These are phyloP conservation scores for Centella asiatica DNA, from an alignment of 129 eudicot species.

Conservation along the genomic window DNA sequence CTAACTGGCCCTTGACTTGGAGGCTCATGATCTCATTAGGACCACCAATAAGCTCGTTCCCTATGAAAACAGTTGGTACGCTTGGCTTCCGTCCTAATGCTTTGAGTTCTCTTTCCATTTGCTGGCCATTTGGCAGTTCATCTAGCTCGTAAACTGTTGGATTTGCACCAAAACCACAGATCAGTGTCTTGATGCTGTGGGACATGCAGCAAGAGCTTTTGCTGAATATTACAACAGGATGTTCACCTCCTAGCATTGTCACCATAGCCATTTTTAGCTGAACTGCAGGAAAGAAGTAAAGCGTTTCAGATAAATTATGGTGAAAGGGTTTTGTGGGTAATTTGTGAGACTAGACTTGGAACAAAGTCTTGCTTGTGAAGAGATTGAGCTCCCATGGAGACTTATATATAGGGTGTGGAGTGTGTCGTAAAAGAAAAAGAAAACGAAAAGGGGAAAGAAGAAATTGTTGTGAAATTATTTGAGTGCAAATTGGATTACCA, in stretches of 20 bases:
- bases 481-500: slow-evolving; percentile 1
- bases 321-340: not conserved
- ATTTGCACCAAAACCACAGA: slow-evolving; percentile 39
- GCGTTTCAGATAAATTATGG: not conserved
- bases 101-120: slow-evolving; percentile 25
- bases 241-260: slow-evolving; percentile 16
- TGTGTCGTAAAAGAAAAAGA: too few relatives aligned
- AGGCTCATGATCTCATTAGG: slow-evolving; percentile 61
- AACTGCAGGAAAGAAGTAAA: too few relatives aligned
- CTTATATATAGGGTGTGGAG: slow-evolving; percentile 13
- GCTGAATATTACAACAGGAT: slow-evolving; percentile 41
- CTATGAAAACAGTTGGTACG: slow-evolving; percentile 23
- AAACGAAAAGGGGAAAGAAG: not conserved
- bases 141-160: slow-evolving; percentile 35
- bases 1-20: slow-evolving; percentile 52
- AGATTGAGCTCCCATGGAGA: slow-evolving; percentile 1
- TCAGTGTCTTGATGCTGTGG: slow-evolving; percentile 35
- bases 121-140: slow-evolving; percentile 28
- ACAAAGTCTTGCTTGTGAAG: slow-evolving; percentile 1
- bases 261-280: slow-evolving; percentile 25
- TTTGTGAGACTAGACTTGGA: not conserved
- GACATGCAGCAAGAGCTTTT: slow-evolving; percentile 35
- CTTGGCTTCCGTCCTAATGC: slow-evolving; percentile 23
- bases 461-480: not conserved
- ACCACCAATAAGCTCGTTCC: slow-evolving; percentile 38